Conservation (phyloP, 345 rosid genomes). For the Euphorbia peplus region DNA sequence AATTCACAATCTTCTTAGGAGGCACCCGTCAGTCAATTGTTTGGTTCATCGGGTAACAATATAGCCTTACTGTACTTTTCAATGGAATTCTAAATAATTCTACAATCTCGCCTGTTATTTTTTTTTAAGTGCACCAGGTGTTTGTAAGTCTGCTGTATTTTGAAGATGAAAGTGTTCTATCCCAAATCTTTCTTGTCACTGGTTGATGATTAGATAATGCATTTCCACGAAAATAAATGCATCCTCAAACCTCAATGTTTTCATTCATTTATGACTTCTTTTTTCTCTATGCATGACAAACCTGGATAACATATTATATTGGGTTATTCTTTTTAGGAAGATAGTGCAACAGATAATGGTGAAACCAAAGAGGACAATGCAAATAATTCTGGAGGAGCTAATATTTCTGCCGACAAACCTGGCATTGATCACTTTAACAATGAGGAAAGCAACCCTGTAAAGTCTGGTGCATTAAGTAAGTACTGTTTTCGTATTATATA, state of each 20-base stretch:
- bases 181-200: background rate
- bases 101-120: background rate
- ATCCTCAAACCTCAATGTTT: background rate
- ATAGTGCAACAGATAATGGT: constrained; percentile 29
- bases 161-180: background rate
- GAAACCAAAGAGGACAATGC: constrained; percentile 33
- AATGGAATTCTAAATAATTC: background rate
- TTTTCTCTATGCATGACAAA: no score
- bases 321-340: constrained; percentile 39
- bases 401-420: constrained; percentile 26
- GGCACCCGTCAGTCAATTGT: constrained; percentile 91
- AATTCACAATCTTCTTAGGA: constrained; percentile 78
- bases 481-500: constrained; percentile 1
- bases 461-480: constrained; percentile 81
- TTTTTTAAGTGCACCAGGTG: background rate
- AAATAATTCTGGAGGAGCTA: constrained; percentile 12
- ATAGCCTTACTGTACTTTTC: background rate
- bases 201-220: background rate
- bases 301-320: background rate
- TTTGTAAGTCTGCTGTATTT: background rate
- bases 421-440: constrained; percentile 68
- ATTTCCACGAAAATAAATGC: background rate
- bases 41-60: constrained; percentile 73
- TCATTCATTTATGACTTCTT: background rate
- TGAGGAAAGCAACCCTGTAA: constrained; percentile 57